These are phyloP conservation scores for Saccharum officinarum DNA, from an alignment of 176 grass and related monocot genomes.

Conservation along the genomic window DNA sequence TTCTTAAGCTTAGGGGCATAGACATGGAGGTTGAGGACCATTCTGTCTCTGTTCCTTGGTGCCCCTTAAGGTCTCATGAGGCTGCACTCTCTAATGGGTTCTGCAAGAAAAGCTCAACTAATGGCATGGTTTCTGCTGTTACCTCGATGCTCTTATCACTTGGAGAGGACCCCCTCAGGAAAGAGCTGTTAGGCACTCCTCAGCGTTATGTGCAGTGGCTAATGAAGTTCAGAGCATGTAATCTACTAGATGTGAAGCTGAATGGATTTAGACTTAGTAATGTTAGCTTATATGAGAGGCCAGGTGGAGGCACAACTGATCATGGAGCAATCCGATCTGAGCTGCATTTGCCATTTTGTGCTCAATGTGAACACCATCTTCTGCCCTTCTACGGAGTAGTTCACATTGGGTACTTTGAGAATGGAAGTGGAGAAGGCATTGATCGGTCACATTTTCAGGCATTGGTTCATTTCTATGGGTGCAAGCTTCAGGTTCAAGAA, in stretches of 20 bases:
- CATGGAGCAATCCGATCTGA: conserved; percentile 50
- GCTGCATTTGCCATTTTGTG: conserved; percentile 78
- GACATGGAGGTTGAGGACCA: conserved; percentile 39
- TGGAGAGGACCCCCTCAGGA: conserved; percentile 84
- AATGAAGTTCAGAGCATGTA: conserved; percentile 72
- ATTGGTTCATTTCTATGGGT: conserved; percentile 79
- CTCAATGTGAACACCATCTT: conserved; percentile 94
- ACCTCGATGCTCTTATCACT: conserved; percentile 63
- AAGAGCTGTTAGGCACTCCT: conserved; percentile 74
- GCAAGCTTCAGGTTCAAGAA: conserved; percentile 98
- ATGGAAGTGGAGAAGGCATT: conserved; percentile 38
- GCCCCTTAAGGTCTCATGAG: conserved; percentile 62
- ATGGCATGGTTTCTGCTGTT: conserved; percentile 80
- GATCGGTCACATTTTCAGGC: conserved; percentile 62
- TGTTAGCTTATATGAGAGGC: conserved; percentile 12
- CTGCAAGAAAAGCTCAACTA: conserved; percentile 32
- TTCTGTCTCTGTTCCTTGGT: conserved; percentile 59
- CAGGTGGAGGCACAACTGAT: conserved; percentile 35
- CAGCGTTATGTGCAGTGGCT: conserved; percentile 86
- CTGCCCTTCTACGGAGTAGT: conserved; percentile 91
- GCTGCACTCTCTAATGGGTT: conserved; percentile 41
- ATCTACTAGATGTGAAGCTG: conserved; percentile 49
- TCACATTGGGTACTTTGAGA: conserved; percentile 66
- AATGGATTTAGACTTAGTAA: conserved; percentile 42
- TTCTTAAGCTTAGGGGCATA: conserved; percentile 72